Percentiles rank a stretch among this genome's conserved stretches.
These are phyloP conservation scores for Penicillium bialowiezense DNA, from an alignment of 495 filamentous ascomycete genomes.

Conservation along the genomic window DNA sequence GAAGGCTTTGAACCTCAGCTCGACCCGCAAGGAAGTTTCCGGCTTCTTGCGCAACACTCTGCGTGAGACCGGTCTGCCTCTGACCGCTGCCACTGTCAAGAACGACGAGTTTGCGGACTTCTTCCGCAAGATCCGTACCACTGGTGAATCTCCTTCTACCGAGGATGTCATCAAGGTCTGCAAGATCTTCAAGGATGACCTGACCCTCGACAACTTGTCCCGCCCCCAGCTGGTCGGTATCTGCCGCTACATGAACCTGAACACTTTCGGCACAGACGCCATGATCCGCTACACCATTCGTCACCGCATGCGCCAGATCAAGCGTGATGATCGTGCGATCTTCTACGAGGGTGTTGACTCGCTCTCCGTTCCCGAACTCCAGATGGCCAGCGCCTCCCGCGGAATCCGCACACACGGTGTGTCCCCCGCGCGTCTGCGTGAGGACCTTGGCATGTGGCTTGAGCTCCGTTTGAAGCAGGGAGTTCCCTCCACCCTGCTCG, in stretches of 20 bases:
- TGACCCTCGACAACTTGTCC: slow-evolving; percentile 96
- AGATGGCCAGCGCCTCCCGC: slow-evolving; percentile 84
- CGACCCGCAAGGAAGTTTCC: slow-evolving; percentile 91
- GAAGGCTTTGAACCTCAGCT: slow-evolving; percentile 78
- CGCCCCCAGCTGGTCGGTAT: slow-evolving; percentile 95
- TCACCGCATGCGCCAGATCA: slow-evolving; percentile 98
- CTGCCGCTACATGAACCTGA: slow-evolving; percentile 97
- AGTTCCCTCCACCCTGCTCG: slow-evolving; percentile 89
- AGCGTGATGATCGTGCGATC: slow-evolving; percentile 94
- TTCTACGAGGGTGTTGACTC: slow-evolving; percentile 91
- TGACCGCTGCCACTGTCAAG: slow-evolving; percentile 81
- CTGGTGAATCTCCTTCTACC: slow-evolving; percentile 81
- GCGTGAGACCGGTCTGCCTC: slow-evolving; percentile 85
- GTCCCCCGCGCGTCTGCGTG: slow-evolving; percentile 79
- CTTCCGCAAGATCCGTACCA: slow-evolving; percentile 93
- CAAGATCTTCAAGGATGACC: slow-evolving; percentile 98
- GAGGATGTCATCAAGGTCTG: slow-evolving; percentile 97
- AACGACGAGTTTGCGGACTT: slow-evolving; percentile 96
- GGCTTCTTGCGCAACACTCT: slow-evolving; percentile 85
- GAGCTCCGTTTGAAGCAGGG: slow-evolving; percentile 90
- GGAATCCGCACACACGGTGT: slow-evolving; percentile 91
- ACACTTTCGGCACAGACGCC: slow-evolving; percentile 92
- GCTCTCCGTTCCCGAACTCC: slow-evolving; percentile 88
- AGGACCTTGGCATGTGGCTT: slow-evolving; percentile 92
- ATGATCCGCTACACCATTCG: slow-evolving; percentile 98